phyloP scores from a whole-genome alignment of 441 rosid species.

The Adansonia gregorii region DNA sequence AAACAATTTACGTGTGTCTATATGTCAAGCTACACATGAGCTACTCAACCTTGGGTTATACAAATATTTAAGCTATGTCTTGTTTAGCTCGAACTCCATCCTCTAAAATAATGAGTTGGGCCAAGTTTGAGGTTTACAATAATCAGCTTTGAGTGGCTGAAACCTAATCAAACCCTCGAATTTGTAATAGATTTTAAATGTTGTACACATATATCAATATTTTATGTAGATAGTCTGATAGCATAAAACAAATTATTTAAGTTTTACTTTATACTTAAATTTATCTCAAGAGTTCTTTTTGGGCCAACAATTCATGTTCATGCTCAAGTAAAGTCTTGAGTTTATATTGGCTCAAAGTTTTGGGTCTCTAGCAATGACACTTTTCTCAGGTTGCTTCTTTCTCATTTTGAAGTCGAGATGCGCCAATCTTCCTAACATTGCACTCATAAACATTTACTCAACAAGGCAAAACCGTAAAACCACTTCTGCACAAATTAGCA shows the following conservation, averaged over 20 bases:
- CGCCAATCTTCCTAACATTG: neutral
- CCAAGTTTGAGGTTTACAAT: neutral
- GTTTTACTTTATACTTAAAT: no score
- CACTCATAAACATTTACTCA: neutral
- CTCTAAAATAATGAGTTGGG: neutral
- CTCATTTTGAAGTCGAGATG: neutral
- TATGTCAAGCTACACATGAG: neutral
- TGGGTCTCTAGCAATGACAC: neutral
- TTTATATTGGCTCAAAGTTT: neutral
- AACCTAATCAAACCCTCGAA: neutral
- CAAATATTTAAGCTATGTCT: neutral
- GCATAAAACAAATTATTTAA: no score
- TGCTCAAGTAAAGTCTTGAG: neutral
- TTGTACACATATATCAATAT: neutral
- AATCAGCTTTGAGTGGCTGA: neutral
- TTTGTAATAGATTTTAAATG: neutral
- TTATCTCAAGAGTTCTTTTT: no score
- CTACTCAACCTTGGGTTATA: neutral
- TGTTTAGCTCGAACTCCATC: neutral
- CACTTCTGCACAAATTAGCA: neutral
- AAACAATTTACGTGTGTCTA: neutral
- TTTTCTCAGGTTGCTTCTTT: neutral
- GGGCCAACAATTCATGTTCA: neutral
- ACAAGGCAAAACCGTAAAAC: conserved; percentile 7
- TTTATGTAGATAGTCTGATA: no score